A percentile compares a stretch with the other conserved stretches of the same genome.
Evolutionary conservation across 129 eudicot species (phyloP).

Genomic region (Helianthus annuus): HanXRQr2.0-SUNRISE NC_035440.2:14814095-14814594

Average conservation of each 20-base stretch:
- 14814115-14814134: conserved; percentile 80
- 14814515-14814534: not conserved
- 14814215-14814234: not conserved
- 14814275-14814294: conserved; percentile 31
- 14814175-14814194: conserved; percentile 10
- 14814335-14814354: conserved; percentile 9
- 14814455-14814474: conserved; percentile 30
- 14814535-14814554: no score
- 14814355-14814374: conserved; percentile 3
- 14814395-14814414: not conserved
- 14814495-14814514: conserved; percentile 16
- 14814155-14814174: not conserved
- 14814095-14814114: conserved; percentile 60
- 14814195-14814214: not conserved
- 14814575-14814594: no score
- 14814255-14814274: conserved; percentile 16
- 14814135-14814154: conserved; percentile 71
- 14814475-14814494: not conserved
- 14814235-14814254: conserved; percentile 24
- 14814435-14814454: conserved; percentile 9
- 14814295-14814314: conserved; percentile 13
- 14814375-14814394: conserved; percentile 17
- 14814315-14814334: conserved; percentile 12
- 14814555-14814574: no score
- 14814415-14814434: conserved; percentile 23